Evolutionary conservation across 2,329 filamentous ascomycete species (phyloP), one percentile per base, ranked within the genome.

Genomic region (Colletotrichum godetiae): DNA sequence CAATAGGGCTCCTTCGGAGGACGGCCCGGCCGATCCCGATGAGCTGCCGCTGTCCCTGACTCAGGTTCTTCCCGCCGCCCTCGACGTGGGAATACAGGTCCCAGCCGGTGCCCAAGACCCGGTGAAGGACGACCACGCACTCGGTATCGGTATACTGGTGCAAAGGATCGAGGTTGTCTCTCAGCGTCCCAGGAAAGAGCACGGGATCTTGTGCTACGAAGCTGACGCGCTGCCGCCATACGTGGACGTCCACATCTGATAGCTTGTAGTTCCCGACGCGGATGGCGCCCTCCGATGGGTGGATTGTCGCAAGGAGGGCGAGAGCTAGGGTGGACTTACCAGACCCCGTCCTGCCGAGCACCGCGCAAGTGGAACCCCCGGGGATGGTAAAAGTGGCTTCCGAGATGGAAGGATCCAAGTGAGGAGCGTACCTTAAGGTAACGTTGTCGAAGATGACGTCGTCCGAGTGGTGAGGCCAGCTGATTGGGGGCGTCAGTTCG

Each of bases 341-440:
- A 0, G 94, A 97, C 0, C 94, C 92, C 0, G 95, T 98, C 46
- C 95, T 91, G 1, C 95, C 95, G 1, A 96, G 92, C 6, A 98
- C 90, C 0, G 89, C 89, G 52, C 90, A 90, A 0, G 88, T 91
- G 10, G 88, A 85, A 1, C 89, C 88, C 3, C 88, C 88, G 0
- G 93, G 93, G 65, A 98, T 94, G 1, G 87, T 89, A 74, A 98
- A 91, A 0, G 89, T 91, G 33, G 97, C 86, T 57, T 92, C 86
- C 8, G 86, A 84, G 1, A 98, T 83, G 0, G 94, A 93, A 0
- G 93, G 92, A 0, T 95, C 93, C 0, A 97, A 89, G 72, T 93
- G 89, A 0, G 93, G 90, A 7, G 94, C 94, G 77, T 98, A 98
- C 59, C 91, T 90, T 70, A 98, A 90, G 0, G 93, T 94, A 68